These are phyloP conservation scores for Staphylotrichum tortipilum DNA, from an alignment of 495 filamentous ascomycete species.

Conservation along the genomic window DNA sequence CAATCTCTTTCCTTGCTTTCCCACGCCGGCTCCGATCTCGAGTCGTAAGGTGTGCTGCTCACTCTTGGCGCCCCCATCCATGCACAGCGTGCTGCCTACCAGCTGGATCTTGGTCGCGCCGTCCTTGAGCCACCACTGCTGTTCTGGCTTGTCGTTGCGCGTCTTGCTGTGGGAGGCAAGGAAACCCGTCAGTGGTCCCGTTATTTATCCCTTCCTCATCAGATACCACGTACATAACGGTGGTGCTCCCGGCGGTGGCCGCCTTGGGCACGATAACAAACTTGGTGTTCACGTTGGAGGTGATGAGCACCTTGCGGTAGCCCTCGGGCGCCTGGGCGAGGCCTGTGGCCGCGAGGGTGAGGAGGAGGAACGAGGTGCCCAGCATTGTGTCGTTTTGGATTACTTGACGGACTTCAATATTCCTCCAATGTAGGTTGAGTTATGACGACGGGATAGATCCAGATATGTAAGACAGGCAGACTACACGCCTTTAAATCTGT, in stretches of 20 bases:
- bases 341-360: slow-evolving; percentile 39
- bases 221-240: slow-evolving; percentile 33
- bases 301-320: slow-evolving; percentile 43
- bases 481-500: background rate
- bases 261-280: slow-evolving; percentile 41
- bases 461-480: slow-evolving; percentile 1
- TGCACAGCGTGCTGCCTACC: slow-evolving; percentile 36
- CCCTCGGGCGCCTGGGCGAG: slow-evolving; percentile 35
- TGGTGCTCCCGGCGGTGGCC: slow-evolving; percentile 25
- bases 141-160: slow-evolving; percentile 30
- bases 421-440: background rate
- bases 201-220: background rate
- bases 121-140: slow-evolving; percentile 43
- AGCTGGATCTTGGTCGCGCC: slow-evolving; percentile 38
- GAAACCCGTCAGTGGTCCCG: background rate
- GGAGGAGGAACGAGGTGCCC: slow-evolving; percentile 26
- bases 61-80: slow-evolving; percentile 44
- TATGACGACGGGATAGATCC: background rate
- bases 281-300: slow-evolving; percentile 41
- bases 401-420: background rate
- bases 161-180: slow-evolving; percentile 27
- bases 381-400: slow-evolving; percentile 24
- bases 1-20: no score
- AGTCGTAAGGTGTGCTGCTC: slow-evolving; percentile 5
- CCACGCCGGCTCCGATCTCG: no score